phyloP scores from a whole-genome alignment of 1,284 basidiomycete species.

The Gymnopus androsaceus region DNA sequence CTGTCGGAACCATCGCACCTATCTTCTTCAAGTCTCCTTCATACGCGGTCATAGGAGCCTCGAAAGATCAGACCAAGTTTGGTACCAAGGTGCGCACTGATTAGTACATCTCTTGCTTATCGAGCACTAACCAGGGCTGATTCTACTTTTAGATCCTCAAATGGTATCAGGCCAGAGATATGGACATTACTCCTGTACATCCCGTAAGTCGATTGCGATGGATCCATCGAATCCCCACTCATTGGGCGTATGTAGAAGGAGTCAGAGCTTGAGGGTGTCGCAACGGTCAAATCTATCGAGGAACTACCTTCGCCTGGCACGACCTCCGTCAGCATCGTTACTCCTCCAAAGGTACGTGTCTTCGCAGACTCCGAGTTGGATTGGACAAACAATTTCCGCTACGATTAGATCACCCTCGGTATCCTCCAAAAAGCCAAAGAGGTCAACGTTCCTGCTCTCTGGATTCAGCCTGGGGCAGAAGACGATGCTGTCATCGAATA shows the following conservation, averaged over 20 bases:
- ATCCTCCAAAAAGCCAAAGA: constrained; percentile 66
- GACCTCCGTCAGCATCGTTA: constrained; percentile 82
- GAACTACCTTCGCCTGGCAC: constrained; percentile 63
- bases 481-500: constrained; percentile 50
- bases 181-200: constrained; percentile 72
- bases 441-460: constrained; percentile 65
- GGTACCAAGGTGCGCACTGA: constrained; percentile 64
- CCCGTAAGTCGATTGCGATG: too few species aligned
- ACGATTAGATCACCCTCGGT: constrained; percentile 61
- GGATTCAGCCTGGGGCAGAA: constrained; percentile 87
- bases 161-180: constrained; percentile 70
- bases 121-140: background rate
- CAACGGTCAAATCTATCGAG: constrained; percentile 53
- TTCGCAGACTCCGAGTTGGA: too few species aligned
- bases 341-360: constrained; percentile 60
- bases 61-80: constrained; percentile 73
- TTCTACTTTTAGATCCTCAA: constrained; percentile 56
- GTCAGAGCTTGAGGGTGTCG: constrained; percentile 61
- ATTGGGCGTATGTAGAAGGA: constrained; percentile 49
- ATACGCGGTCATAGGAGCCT: constrained; percentile 80
- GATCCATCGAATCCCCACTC: too few species aligned
- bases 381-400: constrained; percentile 1
- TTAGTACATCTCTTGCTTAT: constrained; percentile 5
- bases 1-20: constrained; percentile 45
- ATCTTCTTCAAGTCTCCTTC: constrained; percentile 61